Evolutionary conservation across 805 yeast species (phyloP).

Genomic region (Millerozyma miso): DNA sequence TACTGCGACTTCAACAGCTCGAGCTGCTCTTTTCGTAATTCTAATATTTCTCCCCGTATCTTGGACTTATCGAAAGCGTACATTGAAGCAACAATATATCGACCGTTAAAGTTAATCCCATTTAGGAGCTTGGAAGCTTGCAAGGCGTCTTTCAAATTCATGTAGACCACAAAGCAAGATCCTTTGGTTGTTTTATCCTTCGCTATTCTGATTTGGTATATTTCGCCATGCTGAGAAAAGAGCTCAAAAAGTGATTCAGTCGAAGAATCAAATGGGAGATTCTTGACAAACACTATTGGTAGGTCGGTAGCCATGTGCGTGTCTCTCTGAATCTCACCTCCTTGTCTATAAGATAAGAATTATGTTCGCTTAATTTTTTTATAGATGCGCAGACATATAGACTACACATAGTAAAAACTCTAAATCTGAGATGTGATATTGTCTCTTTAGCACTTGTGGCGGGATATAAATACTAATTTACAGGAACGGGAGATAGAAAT

Average conservation of each 20-base stretch:
- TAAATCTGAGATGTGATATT: too few species aligned
- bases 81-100: constrained; percentile 52
- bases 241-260: constrained; percentile 46
- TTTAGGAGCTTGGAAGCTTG: constrained; percentile 51
- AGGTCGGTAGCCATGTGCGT: constrained; percentile 15
- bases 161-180: constrained; percentile 53
- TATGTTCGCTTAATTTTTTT: neutral
- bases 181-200: constrained; percentile 33
- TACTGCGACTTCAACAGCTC: constrained; percentile 16
- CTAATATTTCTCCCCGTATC: constrained; percentile 22
- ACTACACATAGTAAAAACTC: neutral
- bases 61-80: constrained; percentile 42
- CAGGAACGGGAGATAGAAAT: too few species aligned
- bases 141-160: constrained; percentile 44
- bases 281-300: constrained; percentile 52
- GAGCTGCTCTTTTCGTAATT: constrained; percentile 21
- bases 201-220: constrained; percentile 48
- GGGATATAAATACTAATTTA: too few species aligned
- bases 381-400: neutral
- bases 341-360: neutral
- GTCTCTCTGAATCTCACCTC: neutral
- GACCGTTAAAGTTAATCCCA: constrained; percentile 56
- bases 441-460: too few species aligned
- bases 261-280: constrained; percentile 50
- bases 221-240: constrained; percentile 52